These are phyloP conservation scores for Cotoneaster glaucophyllus DNA, from an alignment of 306 rosid genomes.

Conservation along the genomic window DNA sequence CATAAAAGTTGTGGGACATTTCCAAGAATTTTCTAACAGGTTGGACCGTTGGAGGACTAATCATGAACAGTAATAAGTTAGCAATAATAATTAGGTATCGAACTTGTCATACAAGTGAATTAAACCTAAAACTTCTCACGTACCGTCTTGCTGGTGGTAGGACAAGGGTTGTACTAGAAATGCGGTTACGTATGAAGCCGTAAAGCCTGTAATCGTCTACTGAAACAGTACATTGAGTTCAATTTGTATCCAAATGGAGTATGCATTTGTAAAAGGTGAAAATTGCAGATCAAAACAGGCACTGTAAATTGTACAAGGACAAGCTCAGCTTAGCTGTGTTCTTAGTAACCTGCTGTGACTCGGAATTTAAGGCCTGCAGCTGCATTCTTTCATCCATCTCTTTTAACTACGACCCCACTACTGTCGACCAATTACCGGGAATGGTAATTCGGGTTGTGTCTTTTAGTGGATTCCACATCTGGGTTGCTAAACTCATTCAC, in stretches of 20 bases:
- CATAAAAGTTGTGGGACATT: not conserved
- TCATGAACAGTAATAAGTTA: not conserved
- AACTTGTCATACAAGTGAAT: too few species aligned
- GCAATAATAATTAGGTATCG: too few species aligned
- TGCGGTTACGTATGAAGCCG: not conserved
- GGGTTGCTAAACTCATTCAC: slow-evolving; percentile 2
- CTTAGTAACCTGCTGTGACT: not conserved
- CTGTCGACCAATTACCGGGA: not conserved
- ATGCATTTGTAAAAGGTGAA: not conserved
- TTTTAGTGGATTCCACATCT: not conserved
- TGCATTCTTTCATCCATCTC: not conserved
- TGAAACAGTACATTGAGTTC: not conserved
- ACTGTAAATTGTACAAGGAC: not conserved
- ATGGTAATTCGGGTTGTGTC: not conserved
- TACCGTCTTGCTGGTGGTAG: not conserved
- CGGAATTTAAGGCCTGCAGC: not conserved
- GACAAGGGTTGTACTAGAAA: not conserved
- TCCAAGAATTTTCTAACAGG: not conserved
- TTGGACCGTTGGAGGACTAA: not conserved
- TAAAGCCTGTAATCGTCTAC: not conserved
- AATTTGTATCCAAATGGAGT: not conserved
- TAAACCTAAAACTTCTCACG: too few species aligned
- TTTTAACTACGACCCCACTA: not conserved
- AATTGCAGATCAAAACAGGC: not conserved
- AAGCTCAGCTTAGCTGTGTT: not conserved